Percentiles rank a stretch among this genome's conserved stretches.
These are phyloP conservation scores for Aspergillus piperis DNA, from an alignment of 2,329 filamentous ascomycete genomes.

Conservation along the genomic window DNA sequence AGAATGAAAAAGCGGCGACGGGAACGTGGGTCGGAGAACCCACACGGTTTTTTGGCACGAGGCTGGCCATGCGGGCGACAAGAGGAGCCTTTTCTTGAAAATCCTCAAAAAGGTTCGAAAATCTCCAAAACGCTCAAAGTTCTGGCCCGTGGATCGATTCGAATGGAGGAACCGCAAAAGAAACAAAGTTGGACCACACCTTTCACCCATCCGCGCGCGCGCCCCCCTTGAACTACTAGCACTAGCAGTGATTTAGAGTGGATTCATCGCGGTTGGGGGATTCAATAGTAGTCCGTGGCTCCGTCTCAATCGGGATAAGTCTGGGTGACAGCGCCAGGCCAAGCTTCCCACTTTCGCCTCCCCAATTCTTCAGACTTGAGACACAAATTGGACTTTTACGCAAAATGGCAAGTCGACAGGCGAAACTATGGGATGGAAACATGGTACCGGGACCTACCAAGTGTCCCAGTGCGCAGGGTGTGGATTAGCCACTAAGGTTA, in stretches of 20 bases:
- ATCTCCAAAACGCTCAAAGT: conserved; percentile 3
- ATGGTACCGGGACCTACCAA: not conserved
- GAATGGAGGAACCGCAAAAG: not conserved
- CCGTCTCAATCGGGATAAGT: not conserved
- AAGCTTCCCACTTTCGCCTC: conserved; percentile 3
- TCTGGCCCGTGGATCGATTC: conserved; percentile 10
- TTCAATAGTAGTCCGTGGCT: not conserved
- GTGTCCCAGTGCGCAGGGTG: not conserved
- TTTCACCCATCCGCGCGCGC: not conserved
- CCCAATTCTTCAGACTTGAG: not conserved
- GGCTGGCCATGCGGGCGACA: conserved; percentile 11
- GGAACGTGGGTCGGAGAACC: conserved; percentile 5
- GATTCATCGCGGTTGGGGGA: not conserved
- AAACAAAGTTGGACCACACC: not conserved
- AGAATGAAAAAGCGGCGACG: not conserved
- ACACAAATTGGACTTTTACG: conserved; percentile 2
- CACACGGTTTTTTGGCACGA: conserved; percentile 13
- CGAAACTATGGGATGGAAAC: not conserved
- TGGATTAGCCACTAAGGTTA: conserved; percentile 8
- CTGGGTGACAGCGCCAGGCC: conserved; percentile 4
- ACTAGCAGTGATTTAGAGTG: not conserved
- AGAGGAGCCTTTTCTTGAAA: not conserved
- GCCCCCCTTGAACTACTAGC: not conserved
- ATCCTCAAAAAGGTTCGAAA: too few species aligned
- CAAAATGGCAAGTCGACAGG: not conserved